Base-by-base conservation (phyloP, 1,284 basidiomycete genomes). In the Cutaneotrichosporon cutaneum region DNA sequence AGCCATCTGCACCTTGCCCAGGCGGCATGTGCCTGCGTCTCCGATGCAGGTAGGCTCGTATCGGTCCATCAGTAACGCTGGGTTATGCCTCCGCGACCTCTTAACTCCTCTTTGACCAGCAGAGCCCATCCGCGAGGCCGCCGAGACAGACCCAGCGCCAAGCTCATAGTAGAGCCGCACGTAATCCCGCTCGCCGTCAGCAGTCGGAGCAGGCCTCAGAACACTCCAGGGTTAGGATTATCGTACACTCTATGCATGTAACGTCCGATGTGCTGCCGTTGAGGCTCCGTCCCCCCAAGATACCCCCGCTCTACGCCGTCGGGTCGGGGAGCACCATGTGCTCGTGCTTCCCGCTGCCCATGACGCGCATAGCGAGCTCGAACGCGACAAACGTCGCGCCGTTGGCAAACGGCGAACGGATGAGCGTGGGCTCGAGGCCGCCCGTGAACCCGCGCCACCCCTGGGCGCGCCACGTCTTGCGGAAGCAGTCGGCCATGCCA, bases 361-460 rank as follows among this genome's bases (percentile, higher is more conserved):
- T 69, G 10, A 72, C 69, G 56, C 79, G 64, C 80, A 81, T 91
- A 35, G 90, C 90, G 79, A 94, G 83, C 82, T 95, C 92, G 72
- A 93, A 94, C 3, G 90, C 92, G 60, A 94, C 85, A 84, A 95
- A 95, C 0, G 92, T 96, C 2, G 90, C 90, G 36, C 92, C 92
- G 72, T 96, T 96, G 11, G 92, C 92, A 55, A 79, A 78, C 16
- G 75, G 77, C 24, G 70, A 75, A 57, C 74, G 84, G 72, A 97
- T 91, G 59, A 99, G 83, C 10, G 94, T 98, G 32, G 95, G 95
- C 16, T 85, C 84, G 18, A 98, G 83, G 21, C 95, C 95, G 39
- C 93, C 87, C 39, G 88, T 90, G 81, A 98, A 98, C 4, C 92
- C 95, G 52, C 83, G 81, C 39, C 88, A 80, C 3, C 94, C 95